Conservation (phyloP, 192 early-diverging fungal species). For the Cetraspora pellucida region DNA sequence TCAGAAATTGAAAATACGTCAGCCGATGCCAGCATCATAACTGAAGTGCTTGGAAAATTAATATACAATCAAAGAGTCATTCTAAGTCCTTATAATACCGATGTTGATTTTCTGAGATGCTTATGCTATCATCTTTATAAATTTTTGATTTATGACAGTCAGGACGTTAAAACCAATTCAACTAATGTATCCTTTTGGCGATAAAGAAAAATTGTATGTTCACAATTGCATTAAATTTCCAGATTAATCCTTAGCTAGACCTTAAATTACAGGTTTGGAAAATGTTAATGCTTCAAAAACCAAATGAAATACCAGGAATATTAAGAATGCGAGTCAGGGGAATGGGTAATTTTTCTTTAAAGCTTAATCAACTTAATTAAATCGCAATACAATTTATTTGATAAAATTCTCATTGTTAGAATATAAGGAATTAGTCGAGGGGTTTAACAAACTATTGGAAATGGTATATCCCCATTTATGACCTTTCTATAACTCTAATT, state of each 20-base stretch:
- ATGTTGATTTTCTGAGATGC: constrained; percentile 66
- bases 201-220: not conserved
- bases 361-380: not conserved
- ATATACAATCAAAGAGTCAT: constrained; percentile 69
- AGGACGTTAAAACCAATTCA: constrained; percentile 46
- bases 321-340: constrained; percentile 46
- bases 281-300: constrained; percentile 61
- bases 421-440: constrained; percentile 55
- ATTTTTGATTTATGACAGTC: constrained; percentile 47
- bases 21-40: constrained; percentile 39
- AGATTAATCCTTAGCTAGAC: not conserved
- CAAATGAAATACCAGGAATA: constrained; percentile 43
- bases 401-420: constrained; percentile 30
- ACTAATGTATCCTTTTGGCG: constrained; percentile 43
- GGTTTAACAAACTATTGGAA: constrained; percentile 57
- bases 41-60: constrained; percentile 49
- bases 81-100: constrained; percentile 51
- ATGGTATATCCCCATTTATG: constrained; percentile 40
- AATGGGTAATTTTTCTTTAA: constrained; percentile 33
- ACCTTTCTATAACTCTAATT: not conserved
- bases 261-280: constrained; percentile 60
- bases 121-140: constrained; percentile 65
- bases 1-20: constrained; percentile 53
- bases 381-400: not conserved
- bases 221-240: not conserved